These are phyloP conservation scores for Clitopilus passeckerianus DNA, from an alignment of 768 basidiomycete species.

Conservation along the genomic window DNA sequence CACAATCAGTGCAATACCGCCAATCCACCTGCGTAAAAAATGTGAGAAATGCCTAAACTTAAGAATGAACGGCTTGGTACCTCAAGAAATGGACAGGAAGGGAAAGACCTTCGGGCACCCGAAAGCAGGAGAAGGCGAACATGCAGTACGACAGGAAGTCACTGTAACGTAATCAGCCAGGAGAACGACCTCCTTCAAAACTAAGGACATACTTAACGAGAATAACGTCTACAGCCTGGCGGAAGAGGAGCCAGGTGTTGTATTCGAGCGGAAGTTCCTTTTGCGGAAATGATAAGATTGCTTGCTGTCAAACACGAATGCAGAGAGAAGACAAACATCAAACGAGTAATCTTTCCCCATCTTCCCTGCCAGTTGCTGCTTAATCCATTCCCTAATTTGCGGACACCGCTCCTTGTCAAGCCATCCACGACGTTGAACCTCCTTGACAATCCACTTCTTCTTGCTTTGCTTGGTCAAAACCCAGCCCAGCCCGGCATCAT, in stretches of 20 bases:
- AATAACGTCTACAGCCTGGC: constrained; percentile 94
- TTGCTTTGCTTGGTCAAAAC: constrained; percentile 94
- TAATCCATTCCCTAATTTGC: constrained; percentile 73
- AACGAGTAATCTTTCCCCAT: constrained; percentile 95
- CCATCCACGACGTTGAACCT: constrained; percentile 80
- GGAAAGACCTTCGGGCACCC: constrained; percentile 77
- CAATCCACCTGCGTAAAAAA: constrained; percentile 63
- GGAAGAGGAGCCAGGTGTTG: constrained; percentile 94
- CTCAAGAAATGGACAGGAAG: constrained; percentile 70
- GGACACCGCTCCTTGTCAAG: constrained; percentile 72
- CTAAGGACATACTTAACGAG: constrained; percentile 74
- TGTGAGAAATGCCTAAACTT: no score
- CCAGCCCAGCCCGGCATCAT: constrained; percentile 93
- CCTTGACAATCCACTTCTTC: constrained; percentile 86
- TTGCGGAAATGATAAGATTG: constrained; percentile 2
- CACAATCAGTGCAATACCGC: constrained; percentile 76
- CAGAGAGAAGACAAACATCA: constrained; percentile 41
- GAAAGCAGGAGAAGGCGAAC: constrained; percentile 92
- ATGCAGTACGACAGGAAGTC: constrained; percentile 94
- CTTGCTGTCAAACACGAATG: neutral
- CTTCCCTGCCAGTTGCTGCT: constrained; percentile 80
- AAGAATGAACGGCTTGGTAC: constrained; percentile 24
- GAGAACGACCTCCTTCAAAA: neutral
- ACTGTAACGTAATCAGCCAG: constrained; percentile 32
- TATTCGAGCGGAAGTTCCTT: constrained; percentile 92